phyloP scores from a whole-genome alignment of 768 basidiomycete genomes.

The Russula griseocarnosa region DNA sequence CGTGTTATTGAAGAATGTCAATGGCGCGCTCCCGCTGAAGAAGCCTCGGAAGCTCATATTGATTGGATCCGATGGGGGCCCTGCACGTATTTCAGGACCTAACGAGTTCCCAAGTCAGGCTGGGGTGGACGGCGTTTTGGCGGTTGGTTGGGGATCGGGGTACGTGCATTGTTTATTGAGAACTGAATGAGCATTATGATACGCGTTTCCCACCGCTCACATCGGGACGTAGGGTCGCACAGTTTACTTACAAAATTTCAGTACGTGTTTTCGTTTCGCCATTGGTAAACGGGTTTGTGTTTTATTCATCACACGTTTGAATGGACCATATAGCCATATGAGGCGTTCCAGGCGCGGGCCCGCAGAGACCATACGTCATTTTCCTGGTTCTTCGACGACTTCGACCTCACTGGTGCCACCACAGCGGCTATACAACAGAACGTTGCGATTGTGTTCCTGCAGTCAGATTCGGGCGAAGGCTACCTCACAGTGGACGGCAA shows the following conservation, averaged over 20 bases:
- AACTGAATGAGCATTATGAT: not conserved
- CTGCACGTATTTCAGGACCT: conserved; percentile 41
- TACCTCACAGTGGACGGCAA: conserved; percentile 60
- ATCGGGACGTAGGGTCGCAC: conserved; percentile 48
- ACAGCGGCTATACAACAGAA: conserved; percentile 44
- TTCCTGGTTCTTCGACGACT: conserved; percentile 69
- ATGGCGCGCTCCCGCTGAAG: conserved; percentile 52
- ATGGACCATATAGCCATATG: conserved; percentile 51
- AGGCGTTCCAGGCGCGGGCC: conserved; percentile 74
- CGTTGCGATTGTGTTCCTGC: conserved; percentile 52
- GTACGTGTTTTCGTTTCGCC: conserved; percentile 38
- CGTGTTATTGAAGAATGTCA: conserved; percentile 71
- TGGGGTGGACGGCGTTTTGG: conserved; percentile 58
- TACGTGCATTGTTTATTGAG: not conserved
- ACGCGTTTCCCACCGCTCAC: not conserved
- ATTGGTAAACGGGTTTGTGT: too few species aligned
- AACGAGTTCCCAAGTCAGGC: conserved; percentile 45
- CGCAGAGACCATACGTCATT: conserved; percentile 60
- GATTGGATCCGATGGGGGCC: conserved; percentile 54
- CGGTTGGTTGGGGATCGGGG: conserved; percentile 93
- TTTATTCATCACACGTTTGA: not conserved
- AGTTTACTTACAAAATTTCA: conserved; percentile 74
- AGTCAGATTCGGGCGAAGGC: conserved; percentile 35
- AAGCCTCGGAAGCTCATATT: conserved; percentile 59
- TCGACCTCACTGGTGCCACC: conserved; percentile 48